Percentiles rank a stretch among this genome's conserved stretches.
Evolutionary conservation across 2,329 filamentous ascomycete species (phyloP).

Genomic region (Mariannaea elegans): DNA sequence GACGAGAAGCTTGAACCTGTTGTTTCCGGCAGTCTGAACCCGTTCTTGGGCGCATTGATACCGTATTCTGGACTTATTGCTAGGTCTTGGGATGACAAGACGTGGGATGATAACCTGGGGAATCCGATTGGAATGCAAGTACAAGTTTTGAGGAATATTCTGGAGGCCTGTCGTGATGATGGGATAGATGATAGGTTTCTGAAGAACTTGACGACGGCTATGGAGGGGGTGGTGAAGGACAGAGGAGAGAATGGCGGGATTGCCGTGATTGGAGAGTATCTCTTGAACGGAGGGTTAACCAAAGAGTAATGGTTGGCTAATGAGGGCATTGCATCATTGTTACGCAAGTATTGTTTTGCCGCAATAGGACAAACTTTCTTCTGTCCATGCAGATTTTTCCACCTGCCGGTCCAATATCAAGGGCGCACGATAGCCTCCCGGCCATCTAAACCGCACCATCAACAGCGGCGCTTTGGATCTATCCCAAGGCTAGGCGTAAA

Average conservation of each 20-base stretch:
- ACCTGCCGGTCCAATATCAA: too few species aligned
- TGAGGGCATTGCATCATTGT: background rate
- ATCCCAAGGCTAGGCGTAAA: too few species aligned
- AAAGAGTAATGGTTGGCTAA: background rate
- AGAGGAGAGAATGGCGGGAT: background rate
- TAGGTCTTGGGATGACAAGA: background rate
- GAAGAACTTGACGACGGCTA: background rate
- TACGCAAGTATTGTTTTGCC: background rate
- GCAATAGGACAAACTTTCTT: background rate
- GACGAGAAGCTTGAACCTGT: background rate
- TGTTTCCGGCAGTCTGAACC: background rate
- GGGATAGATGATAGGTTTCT: background rate
- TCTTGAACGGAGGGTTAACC: background rate
- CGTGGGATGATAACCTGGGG: background rate
- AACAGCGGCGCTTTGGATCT: too few species aligned
- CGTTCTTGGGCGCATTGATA: background rate
- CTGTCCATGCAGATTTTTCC: background rate
- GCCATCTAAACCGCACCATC: too few species aligned
- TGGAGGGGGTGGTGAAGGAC: background rate
- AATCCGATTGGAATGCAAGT: background rate
- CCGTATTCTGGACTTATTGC: background rate
- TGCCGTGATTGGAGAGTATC: background rate
- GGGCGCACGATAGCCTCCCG: too few species aligned
- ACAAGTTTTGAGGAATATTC: background rate
- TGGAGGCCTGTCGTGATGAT: background rate